Evolutionary conservation across 164 flowering plant species (phyloP), one percentile per base, ranked within the genome.

Genomic region (Brasenia schreberi): DNA sequence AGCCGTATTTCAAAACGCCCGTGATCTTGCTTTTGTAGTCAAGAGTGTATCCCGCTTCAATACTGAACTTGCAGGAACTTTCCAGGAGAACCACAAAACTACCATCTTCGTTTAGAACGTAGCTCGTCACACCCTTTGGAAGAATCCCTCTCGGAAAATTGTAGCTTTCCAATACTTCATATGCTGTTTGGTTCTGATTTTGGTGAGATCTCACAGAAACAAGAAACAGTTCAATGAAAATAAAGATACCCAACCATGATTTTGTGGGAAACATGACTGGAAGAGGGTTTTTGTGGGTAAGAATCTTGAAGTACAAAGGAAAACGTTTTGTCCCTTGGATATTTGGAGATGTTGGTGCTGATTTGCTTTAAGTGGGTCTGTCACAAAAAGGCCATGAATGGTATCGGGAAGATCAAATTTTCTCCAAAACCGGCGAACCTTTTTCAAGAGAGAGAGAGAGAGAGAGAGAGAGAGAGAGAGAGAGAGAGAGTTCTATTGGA

Each of bases 111-210:
- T 65, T 56, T 11, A 73, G 60, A 1, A 56, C 63, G 59, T 69
- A 73, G 7, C 66, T 42, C 42, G 65, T 73, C 7, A 66, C 75
- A 53, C 75, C 75, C 61, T 62, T 33, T 42, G 75, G 75, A 39
- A 73, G 66, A 12, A 73, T 69, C 61, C 75, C 75, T 62, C 43
- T 73, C 16, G 75, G 75, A 33, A 73, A 69, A 63, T 73, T 73
- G 68, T 68, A 73, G 19, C 66, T 73, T 66, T 73, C 72, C 33
- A 73, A 63, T 63, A 69, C 66, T 11, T 72, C 74, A 65, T 72
- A 72, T 1, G 71, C 74, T 14, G 56, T 9, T 6, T 49, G 56
- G 16, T 2, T 49, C 56, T 49, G 56, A 0, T 49, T 49, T 49
- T 9, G 56, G 4, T 49, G 56, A 14, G 56, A 49, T 49, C 56